Evolutionary conservation across 495 filamentous ascomycete species (phyloP).

Genomic region (Xylaria castorea): DNA sequence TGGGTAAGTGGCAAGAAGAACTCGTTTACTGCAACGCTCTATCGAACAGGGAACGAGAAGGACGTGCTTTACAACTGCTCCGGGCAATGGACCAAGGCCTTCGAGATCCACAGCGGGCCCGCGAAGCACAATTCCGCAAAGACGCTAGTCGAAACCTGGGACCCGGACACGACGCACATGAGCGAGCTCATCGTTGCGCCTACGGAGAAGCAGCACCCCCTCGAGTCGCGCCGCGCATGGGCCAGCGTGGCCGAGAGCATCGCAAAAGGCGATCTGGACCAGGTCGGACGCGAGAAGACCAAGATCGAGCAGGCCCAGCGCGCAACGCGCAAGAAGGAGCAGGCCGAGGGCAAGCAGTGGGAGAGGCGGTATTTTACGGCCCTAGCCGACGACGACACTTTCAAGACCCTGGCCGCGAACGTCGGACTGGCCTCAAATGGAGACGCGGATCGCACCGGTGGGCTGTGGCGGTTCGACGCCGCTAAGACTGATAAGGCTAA

Average conservation of each 20-base stretch:
- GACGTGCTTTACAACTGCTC: slow-evolving; percentile 83
- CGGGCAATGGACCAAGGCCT: slow-evolving; percentile 89
- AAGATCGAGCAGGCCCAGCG: slow-evolving; percentile 93
- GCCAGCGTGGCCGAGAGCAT: slow-evolving; percentile 81
- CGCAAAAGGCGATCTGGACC: slow-evolving; percentile 80
- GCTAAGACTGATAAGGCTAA: slow-evolving; percentile 63
- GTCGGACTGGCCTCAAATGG: neutral
- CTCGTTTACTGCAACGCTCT: slow-evolving; percentile 79
- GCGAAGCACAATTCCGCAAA: slow-evolving; percentile 63
- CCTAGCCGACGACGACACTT: slow-evolving; percentile 55
- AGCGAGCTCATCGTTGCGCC: slow-evolving; percentile 76
- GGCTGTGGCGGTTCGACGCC: slow-evolving; percentile 84
- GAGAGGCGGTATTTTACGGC: slow-evolving; percentile 81
- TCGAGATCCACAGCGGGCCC: slow-evolving; percentile 76
- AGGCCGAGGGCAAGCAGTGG: slow-evolving; percentile 79
- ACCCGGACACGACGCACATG: slow-evolving; percentile 64
- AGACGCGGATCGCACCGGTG: slow-evolving; percentile 83
- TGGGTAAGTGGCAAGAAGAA: slow-evolving; percentile 98
- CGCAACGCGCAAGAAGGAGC: slow-evolving; percentile 81
- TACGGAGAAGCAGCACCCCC: slow-evolving; percentile 80
- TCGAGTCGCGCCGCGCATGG: slow-evolving; percentile 92
- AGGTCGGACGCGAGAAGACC: slow-evolving; percentile 76
- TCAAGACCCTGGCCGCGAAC: neutral
- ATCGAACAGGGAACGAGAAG: slow-evolving; percentile 78
- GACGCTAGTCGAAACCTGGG: slow-evolving; percentile 69